Percentiles rank a stretch among this genome's conserved stretches.
phyloP scores from a whole-genome alignment of 2,329 filamentous ascomycete species.

The Colletotrichum salicis region DNA sequence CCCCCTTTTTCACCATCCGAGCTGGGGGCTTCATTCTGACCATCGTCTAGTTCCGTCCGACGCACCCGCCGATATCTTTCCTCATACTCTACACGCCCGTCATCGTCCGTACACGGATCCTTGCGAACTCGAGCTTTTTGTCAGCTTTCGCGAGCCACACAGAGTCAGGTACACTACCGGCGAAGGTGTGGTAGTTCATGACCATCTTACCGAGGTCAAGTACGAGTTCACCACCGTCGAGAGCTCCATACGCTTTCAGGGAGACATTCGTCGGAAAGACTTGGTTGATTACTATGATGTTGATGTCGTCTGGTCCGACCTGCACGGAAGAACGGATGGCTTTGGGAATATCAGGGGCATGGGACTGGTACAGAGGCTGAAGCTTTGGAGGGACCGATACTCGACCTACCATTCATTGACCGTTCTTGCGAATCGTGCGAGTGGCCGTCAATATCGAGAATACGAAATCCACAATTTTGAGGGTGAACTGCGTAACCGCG shows the following conservation, averaged over 20 bases:
- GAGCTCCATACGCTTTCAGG: conserved; percentile 59
- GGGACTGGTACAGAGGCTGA: conserved; percentile 62
- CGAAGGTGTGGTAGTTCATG: conserved; percentile 58
- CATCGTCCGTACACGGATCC: conserved; percentile 63
- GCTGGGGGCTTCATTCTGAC: conserved; percentile 6
- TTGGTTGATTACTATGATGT: conserved; percentile 63
- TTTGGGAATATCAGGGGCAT: conserved; percentile 63
- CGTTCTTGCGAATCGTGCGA: conserved; percentile 58
- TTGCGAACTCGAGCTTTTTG: conserved; percentile 59
- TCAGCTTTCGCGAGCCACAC: conserved; percentile 60
- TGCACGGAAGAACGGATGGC: conserved; percentile 59
- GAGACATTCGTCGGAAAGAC: conserved; percentile 59
- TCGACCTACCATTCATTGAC: conserved; percentile 59
- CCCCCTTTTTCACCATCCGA: neutral
- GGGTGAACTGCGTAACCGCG: conserved; percentile 55
- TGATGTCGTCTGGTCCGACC: conserved; percentile 63
- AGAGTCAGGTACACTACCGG: conserved; percentile 59
- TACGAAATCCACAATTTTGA: conserved; percentile 61
- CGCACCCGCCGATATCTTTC: conserved; percentile 55
- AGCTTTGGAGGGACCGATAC: conserved; percentile 62
- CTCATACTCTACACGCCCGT: conserved; percentile 60
- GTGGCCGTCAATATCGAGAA: conserved; percentile 56
- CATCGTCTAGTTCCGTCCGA: conserved; percentile 55
- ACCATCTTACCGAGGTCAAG: conserved; percentile 58
- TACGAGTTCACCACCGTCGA: conserved; percentile 64